Conservation (phyloP, 2,329 filamentous ascomycete genomes). For the Eutypa lata region DNA sequence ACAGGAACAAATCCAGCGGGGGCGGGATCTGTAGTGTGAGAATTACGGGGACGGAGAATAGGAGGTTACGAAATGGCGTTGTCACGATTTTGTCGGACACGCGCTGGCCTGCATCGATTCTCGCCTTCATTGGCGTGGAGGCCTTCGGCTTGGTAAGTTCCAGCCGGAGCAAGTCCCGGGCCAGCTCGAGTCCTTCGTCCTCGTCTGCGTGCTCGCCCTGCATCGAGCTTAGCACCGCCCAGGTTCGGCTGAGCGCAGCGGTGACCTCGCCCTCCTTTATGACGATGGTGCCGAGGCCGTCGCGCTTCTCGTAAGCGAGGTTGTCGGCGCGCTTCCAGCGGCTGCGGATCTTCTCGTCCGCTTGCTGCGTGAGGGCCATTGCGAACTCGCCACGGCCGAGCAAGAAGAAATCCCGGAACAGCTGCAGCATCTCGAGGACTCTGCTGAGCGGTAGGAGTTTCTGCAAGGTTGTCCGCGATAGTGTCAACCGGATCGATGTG, state of each 20-base stretch:
- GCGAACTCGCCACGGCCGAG: slow-evolving; percentile 89
- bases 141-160: slow-evolving; percentile 52
- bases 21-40: slow-evolving; percentile 71
- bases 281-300: slow-evolving; percentile 58
- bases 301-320: slow-evolving; percentile 54
- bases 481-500: slow-evolving; percentile 70
- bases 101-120: slow-evolving; percentile 26
- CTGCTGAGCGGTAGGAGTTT: slow-evolving; percentile 74
- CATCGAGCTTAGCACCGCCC: slow-evolving; percentile 74
- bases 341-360: slow-evolving; percentile 73
- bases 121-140: slow-evolving; percentile 34
- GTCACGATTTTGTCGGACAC: slow-evolving; percentile 35
- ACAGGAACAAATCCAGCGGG: slow-evolving; percentile 84
- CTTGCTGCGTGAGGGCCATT: slow-evolving; percentile 78
- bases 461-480: slow-evolving; percentile 82
- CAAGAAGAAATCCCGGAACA: slow-evolving; percentile 84
- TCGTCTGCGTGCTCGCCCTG: slow-evolving; percentile 70
- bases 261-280: slow-evolving; percentile 87
- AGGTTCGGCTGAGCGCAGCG: slow-evolving; percentile 72
- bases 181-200: slow-evolving; percentile 79
- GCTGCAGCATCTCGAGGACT: slow-evolving; percentile 71
- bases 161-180: slow-evolving; percentile 72
- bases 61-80: slow-evolving; percentile 72
- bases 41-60: slow-evolving; percentile 73
- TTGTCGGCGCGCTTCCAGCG: slow-evolving; percentile 66